Evolutionary conservation across 768 basidiomycete species (phyloP), one percentile per base, ranked within the genome.

Genomic region (Russula dissimulans): DNA sequence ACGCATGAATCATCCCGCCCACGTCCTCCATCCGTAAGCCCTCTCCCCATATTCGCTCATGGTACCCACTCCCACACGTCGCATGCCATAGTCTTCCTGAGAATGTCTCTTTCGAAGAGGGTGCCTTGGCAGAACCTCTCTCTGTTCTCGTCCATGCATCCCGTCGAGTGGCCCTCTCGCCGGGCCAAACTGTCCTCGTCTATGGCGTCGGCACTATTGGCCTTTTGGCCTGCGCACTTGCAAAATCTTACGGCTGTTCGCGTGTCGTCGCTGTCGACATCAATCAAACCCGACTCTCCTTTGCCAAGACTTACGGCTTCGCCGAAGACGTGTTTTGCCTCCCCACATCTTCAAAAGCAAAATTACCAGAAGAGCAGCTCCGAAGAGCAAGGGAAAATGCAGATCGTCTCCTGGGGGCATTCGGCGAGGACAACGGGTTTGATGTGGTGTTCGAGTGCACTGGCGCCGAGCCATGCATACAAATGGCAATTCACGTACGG

Each of bases 391-490:
- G 82, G 71, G 82, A 84, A 60, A 79, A 73, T 64, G 76, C 81
- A 8, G 71, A 75, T 44, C 68, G 71, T 8, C 79, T 81, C 6
- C 76, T 91, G 59, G 68, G 74, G 51, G 71, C 77, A 55, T 89
- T 91, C 68, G 75, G 72, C 61, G 74, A 79, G 61, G 76, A 77
- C 26, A 85, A 91, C 31, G 95, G 95, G 34, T 95, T 92, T 73
- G 93, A 97, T 71, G 78, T 90, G 69, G 87, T 97, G 51, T 90
- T 95, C 68, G 95, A 98, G 72, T 98, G 95, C 74, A 94, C 93
- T 12, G 95, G 95, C 63, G 92, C 91, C 2, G 93, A 95, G 72
- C 79, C 84, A 39, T 91, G 89, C 69, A 91, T 95, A 69, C 92
- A 95, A 70, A 86, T 91, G 83, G 86, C 89, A 53, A 80, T 95